phyloP scores from a whole-genome alignment of 1,284 basidiomycete species.

The Mycena sp. region DNA sequence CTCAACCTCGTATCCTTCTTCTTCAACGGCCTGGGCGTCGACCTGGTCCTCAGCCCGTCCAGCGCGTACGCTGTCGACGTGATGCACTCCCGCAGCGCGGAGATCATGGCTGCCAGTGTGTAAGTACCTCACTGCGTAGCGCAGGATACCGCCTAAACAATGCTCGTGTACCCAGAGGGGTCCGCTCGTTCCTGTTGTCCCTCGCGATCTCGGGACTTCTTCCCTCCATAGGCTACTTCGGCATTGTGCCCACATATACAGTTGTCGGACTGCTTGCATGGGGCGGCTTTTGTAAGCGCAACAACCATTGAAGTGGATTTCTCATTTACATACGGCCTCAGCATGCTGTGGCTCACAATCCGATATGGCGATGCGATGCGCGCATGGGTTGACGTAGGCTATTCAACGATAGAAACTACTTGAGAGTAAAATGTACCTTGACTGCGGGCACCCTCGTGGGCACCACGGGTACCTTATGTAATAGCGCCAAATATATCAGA shows the following conservation, averaged over 20 bases:
- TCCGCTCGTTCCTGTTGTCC: slow-evolving; percentile 33
- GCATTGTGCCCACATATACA: slow-evolving; percentile 16
- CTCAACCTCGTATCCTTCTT: slow-evolving; percentile 40
- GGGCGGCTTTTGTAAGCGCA: slow-evolving; percentile 22
- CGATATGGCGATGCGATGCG: slow-evolving; percentile 49
- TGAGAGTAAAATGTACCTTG: too few species aligned
- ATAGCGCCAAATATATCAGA: too few species aligned
- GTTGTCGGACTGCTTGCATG: slow-evolving; percentile 19
- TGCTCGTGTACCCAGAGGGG: slow-evolving; percentile 14
- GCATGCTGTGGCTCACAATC: slow-evolving; percentile 48
- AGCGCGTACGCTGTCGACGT: slow-evolving; percentile 39
- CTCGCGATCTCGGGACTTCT: slow-evolving; percentile 30
- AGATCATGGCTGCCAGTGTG: slow-evolving; percentile 43
- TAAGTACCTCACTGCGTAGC: slow-evolving; percentile 14
- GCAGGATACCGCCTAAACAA: background rate
- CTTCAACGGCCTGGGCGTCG: slow-evolving; percentile 40
- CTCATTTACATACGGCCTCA: too few species aligned
- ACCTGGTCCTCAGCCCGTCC: slow-evolving; percentile 36
- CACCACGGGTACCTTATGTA: too few species aligned
- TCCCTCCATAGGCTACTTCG: slow-evolving; percentile 31
- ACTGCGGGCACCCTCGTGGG: too few species aligned
- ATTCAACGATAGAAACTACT: slow-evolving; percentile 43
- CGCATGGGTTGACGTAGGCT: slow-evolving; percentile 46
- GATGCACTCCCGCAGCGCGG: slow-evolving; percentile 48
- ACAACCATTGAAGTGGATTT: too few species aligned